Conservation (phyloP, 768 basidiomycete species). For the Mycena albidolilacea region DNA sequence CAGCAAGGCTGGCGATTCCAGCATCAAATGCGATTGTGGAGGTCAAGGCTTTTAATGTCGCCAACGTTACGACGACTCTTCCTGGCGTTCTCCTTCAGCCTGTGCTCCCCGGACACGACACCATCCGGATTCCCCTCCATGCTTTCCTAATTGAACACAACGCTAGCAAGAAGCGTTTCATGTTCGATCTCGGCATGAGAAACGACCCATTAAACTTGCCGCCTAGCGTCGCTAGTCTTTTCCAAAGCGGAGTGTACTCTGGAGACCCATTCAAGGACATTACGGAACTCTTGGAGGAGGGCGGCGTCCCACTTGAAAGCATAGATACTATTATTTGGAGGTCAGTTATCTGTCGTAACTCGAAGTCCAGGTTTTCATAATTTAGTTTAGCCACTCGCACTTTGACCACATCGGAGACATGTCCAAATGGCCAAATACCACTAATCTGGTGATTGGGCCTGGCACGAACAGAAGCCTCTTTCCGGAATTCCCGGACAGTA, state of each 20-base stretch:
- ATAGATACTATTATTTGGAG: constrained; percentile 37
- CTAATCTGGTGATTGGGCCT: constrained; percentile 32
- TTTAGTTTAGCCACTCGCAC: constrained; percentile 28
- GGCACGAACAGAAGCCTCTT: constrained; percentile 35
- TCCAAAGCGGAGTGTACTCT: constrained; percentile 19
- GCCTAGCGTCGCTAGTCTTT: constrained; percentile 21
- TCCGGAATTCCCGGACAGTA: constrained; percentile 32
- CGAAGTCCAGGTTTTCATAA: no score
- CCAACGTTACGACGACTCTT: constrained; percentile 19
- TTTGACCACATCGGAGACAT: constrained; percentile 36
- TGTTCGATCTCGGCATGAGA: constrained; percentile 36
- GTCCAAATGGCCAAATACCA: constrained; percentile 28
- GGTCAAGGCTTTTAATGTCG: constrained; percentile 36
- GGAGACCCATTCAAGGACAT: constrained; percentile 33
- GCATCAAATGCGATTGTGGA: constrained; percentile 21
- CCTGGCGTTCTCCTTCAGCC: constrained; percentile 21
- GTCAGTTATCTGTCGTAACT: not conserved
- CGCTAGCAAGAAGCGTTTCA: constrained; percentile 25
- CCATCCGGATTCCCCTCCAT: constrained; percentile 12
- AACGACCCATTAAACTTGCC: constrained; percentile 28
- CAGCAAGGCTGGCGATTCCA: constrained; percentile 17
- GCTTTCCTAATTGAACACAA: constrained; percentile 36
- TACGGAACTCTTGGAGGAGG: constrained; percentile 33
- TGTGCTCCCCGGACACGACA: constrained; percentile 27
- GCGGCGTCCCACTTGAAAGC: constrained; percentile 31